phyloP scores from a whole-genome alignment of 108 stramenopile species.

The Fragilaria crotonensis region DNA sequence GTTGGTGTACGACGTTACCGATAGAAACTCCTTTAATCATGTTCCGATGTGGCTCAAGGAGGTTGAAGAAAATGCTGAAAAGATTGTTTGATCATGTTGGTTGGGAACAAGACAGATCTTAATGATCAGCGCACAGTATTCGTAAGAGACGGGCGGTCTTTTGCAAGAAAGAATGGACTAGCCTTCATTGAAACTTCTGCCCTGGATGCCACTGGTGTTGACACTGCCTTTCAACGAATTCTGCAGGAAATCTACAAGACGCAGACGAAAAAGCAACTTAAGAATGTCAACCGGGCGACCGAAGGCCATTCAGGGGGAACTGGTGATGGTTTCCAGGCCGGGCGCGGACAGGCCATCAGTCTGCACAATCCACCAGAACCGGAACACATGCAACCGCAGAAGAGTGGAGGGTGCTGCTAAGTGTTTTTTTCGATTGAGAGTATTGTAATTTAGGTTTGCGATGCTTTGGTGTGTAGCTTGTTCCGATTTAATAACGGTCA shows the following conservation, averaged over 20 bases:
- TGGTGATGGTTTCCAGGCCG: background rate
- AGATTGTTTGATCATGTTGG: conserved; percentile 99
- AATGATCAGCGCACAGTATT: conserved; percentile 94
- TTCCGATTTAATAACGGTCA: too few species aligned
- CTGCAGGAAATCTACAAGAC: conserved; percentile 89
- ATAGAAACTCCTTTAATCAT: conserved; percentile 97
- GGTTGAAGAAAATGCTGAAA: conserved; percentile 97
- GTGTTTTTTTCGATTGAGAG: too few species aligned
- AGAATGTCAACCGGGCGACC: conserved; percentile 3
- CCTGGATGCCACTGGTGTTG: conserved; percentile 91
- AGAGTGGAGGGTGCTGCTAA: too few species aligned
- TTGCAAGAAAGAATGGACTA: conserved; percentile 96
- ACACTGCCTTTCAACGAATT: conserved; percentile 96
- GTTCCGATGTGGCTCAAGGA: conserved; percentile 99
- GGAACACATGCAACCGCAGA: too few species aligned
- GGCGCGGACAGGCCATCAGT: conserved; percentile 6
- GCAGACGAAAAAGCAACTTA: conserved; percentile 56
- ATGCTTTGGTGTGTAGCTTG: too few species aligned
- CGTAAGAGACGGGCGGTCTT: conserved; percentile 97
- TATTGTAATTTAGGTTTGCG: too few species aligned
- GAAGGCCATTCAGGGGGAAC: background rate
- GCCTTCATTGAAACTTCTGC: conserved; percentile 99
- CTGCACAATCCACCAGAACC: conserved; percentile 1
- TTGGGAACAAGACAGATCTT: conserved; percentile 97
- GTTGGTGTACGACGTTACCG: conserved; percentile 97